Evolutionary conservation across 768 basidiomycete genomes (phyloP).

Genomic region (Suillus subluteus): DNA sequence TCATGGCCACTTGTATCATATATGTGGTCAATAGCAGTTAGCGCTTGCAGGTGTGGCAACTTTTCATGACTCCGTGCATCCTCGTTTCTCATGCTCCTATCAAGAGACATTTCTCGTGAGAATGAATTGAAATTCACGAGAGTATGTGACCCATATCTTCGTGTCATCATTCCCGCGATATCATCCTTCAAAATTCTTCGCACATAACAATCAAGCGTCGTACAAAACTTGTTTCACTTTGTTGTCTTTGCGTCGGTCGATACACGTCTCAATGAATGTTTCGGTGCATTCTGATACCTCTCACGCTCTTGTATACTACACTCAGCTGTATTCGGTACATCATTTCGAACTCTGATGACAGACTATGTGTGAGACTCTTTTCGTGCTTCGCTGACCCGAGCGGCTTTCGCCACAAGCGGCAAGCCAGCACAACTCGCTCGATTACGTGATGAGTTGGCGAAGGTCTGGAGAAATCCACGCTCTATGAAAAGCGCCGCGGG

Average conservation of each 20-base stretch:
- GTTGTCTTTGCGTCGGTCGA: background rate
- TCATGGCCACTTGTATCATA: constrained; percentile 56
- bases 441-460: constrained; percentile 1
- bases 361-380: constrained; percentile 5
- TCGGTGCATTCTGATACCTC: background rate
- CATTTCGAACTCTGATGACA: background rate
- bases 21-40: constrained; percentile 42
- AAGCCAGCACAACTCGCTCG: constrained; percentile 5
- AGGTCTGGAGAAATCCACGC: constrained; percentile 8
- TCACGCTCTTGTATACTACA: constrained; percentile 7
- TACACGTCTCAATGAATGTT: background rate
- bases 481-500: constrained; percentile 28
- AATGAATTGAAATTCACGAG: background rate
- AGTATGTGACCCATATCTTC: background rate
- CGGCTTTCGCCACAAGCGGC: background rate
- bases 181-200: background rate
- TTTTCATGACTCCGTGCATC: background rate
- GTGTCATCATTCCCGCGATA: background rate
- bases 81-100: constrained; percentile 6
- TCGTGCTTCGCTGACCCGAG: background rate
- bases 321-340: background rate
- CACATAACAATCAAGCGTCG: background rate
- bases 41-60: constrained; percentile 8
- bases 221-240: background rate
- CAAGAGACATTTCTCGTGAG: background rate